Conservation (phyloP, 768 basidiomycete species). For the Tubosaeta sp. region DNA sequence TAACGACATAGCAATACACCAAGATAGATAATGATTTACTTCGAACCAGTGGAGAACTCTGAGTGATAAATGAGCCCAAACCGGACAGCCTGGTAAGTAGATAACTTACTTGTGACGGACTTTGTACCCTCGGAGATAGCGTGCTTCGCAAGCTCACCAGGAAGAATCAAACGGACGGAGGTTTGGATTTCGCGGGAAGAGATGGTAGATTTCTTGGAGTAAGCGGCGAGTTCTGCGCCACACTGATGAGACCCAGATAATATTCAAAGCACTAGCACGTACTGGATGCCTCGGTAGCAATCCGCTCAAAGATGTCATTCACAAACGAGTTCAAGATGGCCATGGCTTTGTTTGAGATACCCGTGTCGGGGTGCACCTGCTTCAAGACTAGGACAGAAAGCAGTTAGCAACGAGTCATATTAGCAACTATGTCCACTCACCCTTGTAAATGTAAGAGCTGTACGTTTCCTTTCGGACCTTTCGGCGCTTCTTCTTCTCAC, state of each 20-base stretch:
- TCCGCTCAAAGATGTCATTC: constrained; percentile 91
- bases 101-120: constrained; percentile 69
- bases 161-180: constrained; percentile 92
- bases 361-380: constrained; percentile 98
- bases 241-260: constrained; percentile 30
- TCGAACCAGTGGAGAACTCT: constrained; percentile 62
- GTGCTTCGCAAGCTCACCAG: constrained; percentile 87
- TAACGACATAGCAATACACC: constrained; percentile 34
- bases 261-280: constrained; percentile 19
- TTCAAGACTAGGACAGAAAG: constrained; percentile 67
- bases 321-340: constrained; percentile 95
- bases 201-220: constrained; percentile 98
- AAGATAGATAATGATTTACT: constrained; percentile 36
- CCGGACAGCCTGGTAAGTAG: too few relatives aligned
- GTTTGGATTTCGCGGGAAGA: constrained; percentile 99
- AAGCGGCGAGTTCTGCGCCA: constrained; percentile 95
- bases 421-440: too few relatives aligned
- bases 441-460: constrained; percentile 90
- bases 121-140: constrained; percentile 83
- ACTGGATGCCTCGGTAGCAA: constrained; percentile 89
- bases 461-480: constrained; percentile 89
- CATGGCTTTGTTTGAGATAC: constrained; percentile 99
- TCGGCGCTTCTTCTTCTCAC: constrained; percentile 85
- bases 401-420: too few relatives aligned
- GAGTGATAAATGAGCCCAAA: constrained; percentile 13